Evolutionary conservation across 257 asterid species (phyloP).

Genomic region (Nyctanthes arbortristis): DNA sequence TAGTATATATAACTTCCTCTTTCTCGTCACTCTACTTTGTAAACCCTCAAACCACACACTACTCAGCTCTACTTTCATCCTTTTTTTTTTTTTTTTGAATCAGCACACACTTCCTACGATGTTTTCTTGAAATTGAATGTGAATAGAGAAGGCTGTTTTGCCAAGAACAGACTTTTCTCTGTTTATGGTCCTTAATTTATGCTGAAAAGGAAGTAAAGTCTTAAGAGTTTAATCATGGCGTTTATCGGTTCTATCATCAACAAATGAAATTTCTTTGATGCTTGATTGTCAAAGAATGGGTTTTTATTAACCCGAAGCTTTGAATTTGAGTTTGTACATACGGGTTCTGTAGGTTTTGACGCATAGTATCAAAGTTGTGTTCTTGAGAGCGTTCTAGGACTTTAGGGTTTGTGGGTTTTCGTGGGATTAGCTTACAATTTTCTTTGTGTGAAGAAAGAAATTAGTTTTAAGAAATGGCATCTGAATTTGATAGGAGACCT

Average conservation of each 20-base stretch:
- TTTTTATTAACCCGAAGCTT: slow-evolving; percentile 33
- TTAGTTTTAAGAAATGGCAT: slow-evolving; percentile 47
- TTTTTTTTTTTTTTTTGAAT: background rate
- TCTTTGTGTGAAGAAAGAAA: slow-evolving; percentile 28
- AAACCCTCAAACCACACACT: slow-evolving; percentile 27
- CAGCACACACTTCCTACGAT: slow-evolving; percentile 10
- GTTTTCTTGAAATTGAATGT: slow-evolving; percentile 29
- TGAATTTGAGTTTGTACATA: slow-evolving; percentile 22
- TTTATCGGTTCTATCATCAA: slow-evolving; percentile 25
- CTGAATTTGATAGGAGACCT: slow-evolving; percentile 78
- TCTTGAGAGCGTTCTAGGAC: slow-evolving; percentile 29
- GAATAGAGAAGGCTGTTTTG: slow-evolving; percentile 28
- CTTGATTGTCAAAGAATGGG: slow-evolving; percentile 42
- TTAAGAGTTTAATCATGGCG: slow-evolving; percentile 29
- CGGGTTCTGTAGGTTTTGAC: slow-evolving; percentile 24
- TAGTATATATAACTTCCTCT: slow-evolving; percentile 32
- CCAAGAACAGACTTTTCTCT: slow-evolving; percentile 18
- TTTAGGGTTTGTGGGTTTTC: slow-evolving; percentile 29
- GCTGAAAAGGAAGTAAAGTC: slow-evolving; percentile 27
- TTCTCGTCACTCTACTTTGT: slow-evolving; percentile 22
- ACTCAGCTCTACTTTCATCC: slow-evolving; percentile 12
- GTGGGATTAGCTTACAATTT: slow-evolving; percentile 22
- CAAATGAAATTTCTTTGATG: slow-evolving; percentile 24
- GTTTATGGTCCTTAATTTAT: slow-evolving; percentile 22
- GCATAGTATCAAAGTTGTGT: slow-evolving; percentile 19